Conservation (phyloP, 305 asterid species). For the Solanum hybrid region DNA sequence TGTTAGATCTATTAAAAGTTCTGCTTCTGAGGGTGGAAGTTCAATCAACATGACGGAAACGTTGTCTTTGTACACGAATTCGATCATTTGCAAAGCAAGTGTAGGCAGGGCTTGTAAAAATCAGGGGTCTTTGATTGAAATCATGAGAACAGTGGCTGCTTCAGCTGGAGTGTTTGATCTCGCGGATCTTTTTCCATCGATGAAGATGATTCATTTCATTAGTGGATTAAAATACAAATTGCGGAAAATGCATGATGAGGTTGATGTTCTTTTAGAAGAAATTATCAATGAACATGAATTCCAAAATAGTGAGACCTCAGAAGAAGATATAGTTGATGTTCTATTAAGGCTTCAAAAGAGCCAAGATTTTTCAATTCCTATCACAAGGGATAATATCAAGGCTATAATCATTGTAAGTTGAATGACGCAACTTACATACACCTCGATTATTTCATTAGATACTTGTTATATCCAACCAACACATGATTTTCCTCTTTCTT, state of each 20-base stretch:
- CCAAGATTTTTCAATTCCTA: neutral
- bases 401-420: neutral
- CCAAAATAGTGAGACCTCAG: neutral
- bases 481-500: neutral
- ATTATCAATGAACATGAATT: neutral
- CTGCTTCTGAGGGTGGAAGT: neutral
- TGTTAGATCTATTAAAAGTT: neutral
- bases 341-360: constrained; percentile 1
- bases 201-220: neutral
- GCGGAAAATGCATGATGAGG: neutral
- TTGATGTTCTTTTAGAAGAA: constrained; percentile 1
- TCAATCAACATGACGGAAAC: neutral
- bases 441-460: neutral
- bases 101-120: neutral
- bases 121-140: neutral
- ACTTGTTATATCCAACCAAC: too few relatives aligned
- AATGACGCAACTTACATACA: neutral
- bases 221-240: neutral
- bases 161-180: neutral
- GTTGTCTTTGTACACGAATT: neutral
- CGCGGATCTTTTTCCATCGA: neutral
- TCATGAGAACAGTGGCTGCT: neutral
- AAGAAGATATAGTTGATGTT: neutral
- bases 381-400: neutral
- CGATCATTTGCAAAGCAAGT: neutral